These are phyloP conservation scores for Metarhizium sp. DNA, from an alignment of 2,329 filamentous ascomycete genomes.

Conservation along the genomic window DNA sequence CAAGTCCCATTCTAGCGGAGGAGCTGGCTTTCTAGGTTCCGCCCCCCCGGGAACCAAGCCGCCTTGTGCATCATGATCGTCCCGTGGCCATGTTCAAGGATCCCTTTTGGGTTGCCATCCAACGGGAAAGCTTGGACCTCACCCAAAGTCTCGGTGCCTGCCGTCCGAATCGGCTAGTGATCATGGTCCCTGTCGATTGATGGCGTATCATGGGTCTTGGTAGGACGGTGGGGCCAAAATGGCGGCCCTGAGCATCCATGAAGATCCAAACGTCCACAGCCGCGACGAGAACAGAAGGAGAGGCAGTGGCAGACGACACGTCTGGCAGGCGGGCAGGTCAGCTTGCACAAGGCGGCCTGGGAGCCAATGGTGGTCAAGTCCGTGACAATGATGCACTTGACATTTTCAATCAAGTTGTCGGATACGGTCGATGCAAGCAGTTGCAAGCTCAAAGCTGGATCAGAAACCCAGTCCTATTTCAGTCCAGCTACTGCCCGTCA, in stretches of 20 bases:
- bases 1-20: constrained; percentile 1
- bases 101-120: neutral
- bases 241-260: constrained; percentile 8
- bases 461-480: constrained; percentile 1
- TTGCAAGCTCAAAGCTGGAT: constrained; percentile 15
- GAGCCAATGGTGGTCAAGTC: constrained; percentile 1
- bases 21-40: neutral
- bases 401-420: constrained; percentile 8
- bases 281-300: constrained; percentile 7
- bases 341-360: constrained; percentile 10
- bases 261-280: neutral
- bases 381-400: neutral
- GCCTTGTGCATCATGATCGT: constrained; percentile 8
- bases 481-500: constrained; percentile 7
- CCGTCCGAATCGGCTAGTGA: neutral
- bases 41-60: constrained; percentile 4
- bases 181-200: neutral
- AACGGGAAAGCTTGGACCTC: constrained; percentile 1
- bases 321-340: constrained; percentile 11
- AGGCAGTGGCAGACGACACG: constrained; percentile 1
- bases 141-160: constrained; percentile 2
- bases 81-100: neutral
- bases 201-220: constrained; percentile 1
- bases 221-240: constrained; percentile 3
- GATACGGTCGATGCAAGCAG: constrained; percentile 7